These are phyloP conservation scores for Candida piceae DNA, from an alignment of 805 yeast species.

Conservation along the genomic window DNA sequence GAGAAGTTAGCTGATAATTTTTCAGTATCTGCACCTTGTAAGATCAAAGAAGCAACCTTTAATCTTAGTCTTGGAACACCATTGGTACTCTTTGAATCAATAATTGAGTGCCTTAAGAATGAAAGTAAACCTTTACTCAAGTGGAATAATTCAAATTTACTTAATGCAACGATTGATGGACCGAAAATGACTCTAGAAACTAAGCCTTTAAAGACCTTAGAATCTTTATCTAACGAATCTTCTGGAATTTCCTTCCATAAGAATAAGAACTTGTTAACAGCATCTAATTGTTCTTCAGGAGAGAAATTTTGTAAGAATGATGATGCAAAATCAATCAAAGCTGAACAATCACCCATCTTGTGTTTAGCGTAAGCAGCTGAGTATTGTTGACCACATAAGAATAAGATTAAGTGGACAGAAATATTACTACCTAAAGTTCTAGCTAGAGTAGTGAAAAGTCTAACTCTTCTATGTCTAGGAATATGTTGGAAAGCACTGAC, in stretches of 20 bases:
- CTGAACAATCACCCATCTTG: constrained; percentile 60
- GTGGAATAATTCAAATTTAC: constrained; percentile 41
- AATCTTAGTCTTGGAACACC: constrained; percentile 41
- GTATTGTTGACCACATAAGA: constrained; percentile 78
- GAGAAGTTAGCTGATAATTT: constrained; percentile 23
- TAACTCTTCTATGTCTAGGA: constrained; percentile 93
- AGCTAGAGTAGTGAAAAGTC: constrained; percentile 72
- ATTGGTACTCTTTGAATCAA: constrained; percentile 34
- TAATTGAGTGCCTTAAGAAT: constrained; percentile 50
- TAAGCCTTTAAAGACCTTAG: constrained; percentile 33
- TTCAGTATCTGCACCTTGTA: constrained; percentile 22
- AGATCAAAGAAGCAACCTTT: constrained; percentile 31
- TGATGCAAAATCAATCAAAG: constrained; percentile 65
- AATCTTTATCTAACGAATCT: constrained; percentile 34
- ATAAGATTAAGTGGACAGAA: constrained; percentile 67
- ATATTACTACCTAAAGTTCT: constrained; percentile 63
- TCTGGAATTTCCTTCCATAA: constrained; percentile 48
- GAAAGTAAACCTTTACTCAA: constrained; percentile 49
- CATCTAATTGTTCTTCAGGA: constrained; percentile 60
- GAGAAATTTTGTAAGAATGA: constrained; percentile 65
- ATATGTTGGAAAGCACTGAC: constrained; percentile 94
- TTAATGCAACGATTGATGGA: constrained; percentile 48
- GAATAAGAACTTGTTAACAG: constrained; percentile 45
- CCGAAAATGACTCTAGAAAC: constrained; percentile 59
- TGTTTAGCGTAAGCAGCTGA: constrained; percentile 48